Conservation (phyloP, 805 yeast genomes). For the Candida krabiensis region DNA sequence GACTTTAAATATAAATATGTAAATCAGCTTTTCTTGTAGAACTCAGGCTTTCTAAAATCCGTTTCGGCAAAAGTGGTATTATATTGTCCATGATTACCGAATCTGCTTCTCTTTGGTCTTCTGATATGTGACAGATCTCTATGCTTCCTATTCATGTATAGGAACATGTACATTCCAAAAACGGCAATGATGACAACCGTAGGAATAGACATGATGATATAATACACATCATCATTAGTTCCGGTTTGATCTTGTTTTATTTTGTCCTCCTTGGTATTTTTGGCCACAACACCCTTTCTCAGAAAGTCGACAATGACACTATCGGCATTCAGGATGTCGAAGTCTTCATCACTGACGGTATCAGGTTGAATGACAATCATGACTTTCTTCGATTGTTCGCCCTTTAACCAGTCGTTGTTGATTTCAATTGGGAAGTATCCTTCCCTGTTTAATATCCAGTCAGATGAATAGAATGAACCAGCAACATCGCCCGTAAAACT, state of each 20-base stretch:
- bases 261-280: constrained; percentile 37
- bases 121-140: constrained; percentile 51
- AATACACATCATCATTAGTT: constrained; percentile 45
- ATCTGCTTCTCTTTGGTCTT: constrained; percentile 35
- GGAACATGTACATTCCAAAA: constrained; percentile 63
- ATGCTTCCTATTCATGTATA: constrained; percentile 53
- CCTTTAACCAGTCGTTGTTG: constrained; percentile 63
- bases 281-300: constrained; percentile 55
- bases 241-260: constrained; percentile 39
- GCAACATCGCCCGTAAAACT: constrained; percentile 29
- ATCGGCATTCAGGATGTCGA: constrained; percentile 45
- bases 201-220: constrained; percentile 68
- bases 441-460: constrained; percentile 61
- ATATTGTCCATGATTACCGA: constrained; percentile 32
- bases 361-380: constrained; percentile 76
- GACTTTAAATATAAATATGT: constrained; percentile 1
- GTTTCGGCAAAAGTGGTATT: constrained; percentile 28
- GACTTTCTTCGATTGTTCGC: constrained; percentile 51
- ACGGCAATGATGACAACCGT: constrained; percentile 60
- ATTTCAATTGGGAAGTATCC: constrained; percentile 68
- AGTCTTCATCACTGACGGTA: constrained; percentile 62
- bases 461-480: constrained; percentile 60
- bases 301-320: constrained; percentile 46
- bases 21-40: constrained; percentile 19
- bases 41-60: constrained; percentile 28